phyloP scores from a whole-genome alignment of 2,329 filamentous ascomycete species.

The Trichocomaceae sp. region DNA sequence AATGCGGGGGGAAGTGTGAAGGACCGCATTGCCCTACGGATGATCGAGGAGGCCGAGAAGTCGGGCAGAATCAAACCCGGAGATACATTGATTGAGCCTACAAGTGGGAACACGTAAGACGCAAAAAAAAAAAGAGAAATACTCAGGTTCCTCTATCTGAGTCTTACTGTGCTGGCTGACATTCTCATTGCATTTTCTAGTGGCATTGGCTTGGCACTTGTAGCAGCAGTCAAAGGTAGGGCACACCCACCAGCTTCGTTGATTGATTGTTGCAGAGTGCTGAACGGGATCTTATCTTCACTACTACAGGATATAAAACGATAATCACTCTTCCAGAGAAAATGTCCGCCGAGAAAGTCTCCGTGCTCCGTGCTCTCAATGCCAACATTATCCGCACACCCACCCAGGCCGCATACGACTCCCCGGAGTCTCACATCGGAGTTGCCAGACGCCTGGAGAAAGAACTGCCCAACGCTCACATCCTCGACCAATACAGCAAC shows the following conservation, averaged over 20 bases:
- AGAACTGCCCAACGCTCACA: conserved; percentile 94
- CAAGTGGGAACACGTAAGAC: conserved; percentile 78
- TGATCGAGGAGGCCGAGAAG: conserved; percentile 93
- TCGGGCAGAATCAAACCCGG: conserved; percentile 92
- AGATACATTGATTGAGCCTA: conserved; percentile 95
- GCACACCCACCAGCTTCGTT: not conserved
- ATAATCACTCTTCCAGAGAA: conserved; percentile 99
- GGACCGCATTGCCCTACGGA: conserved; percentile 89
- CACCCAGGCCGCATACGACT: conserved; percentile 90
- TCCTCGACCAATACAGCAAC: conserved; percentile 94
- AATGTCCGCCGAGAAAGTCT: conserved; percentile 98
- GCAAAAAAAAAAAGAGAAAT: too few relatives aligned
- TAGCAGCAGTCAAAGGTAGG: conserved; percentile 77
- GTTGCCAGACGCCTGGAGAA: conserved; percentile 85
- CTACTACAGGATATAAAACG: conserved; percentile 66
- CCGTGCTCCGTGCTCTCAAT: conserved; percentile 84
- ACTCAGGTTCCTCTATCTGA: not conserved
- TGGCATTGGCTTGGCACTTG: conserved; percentile 88
- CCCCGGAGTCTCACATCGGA: conserved; percentile 92
- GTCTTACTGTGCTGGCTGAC: not conserved
- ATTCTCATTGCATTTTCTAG: conserved; percentile 26
- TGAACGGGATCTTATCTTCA: not conserved
- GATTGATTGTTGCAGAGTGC: not conserved
- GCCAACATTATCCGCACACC: conserved; percentile 97
- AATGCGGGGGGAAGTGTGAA: conserved; percentile 92